phyloP scores from a whole-genome alignment of 2,329 filamentous ascomycete genomes.

The Beauveria sp. region DNA sequence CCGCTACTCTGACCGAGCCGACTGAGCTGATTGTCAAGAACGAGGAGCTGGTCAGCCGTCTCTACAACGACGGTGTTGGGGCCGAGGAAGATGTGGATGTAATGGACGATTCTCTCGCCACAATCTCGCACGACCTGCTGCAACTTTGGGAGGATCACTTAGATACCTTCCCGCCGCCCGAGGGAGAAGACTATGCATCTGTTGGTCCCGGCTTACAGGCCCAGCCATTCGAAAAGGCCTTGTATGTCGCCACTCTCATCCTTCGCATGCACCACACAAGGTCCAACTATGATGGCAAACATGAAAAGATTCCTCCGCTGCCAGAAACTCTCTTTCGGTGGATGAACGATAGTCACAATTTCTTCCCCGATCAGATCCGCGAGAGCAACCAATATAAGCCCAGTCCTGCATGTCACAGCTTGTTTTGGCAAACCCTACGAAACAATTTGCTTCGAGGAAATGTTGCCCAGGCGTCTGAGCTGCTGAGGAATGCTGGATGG shows the following conservation, averaged over 20 bases:
- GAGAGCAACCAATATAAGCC: constrained; percentile 57
- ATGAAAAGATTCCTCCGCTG: constrained; percentile 45
- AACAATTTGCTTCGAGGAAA: constrained; percentile 68
- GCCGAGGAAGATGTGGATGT: constrained; percentile 47
- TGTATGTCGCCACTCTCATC: constrained; percentile 69
- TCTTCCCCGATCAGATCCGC: constrained; percentile 59
- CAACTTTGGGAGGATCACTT: constrained; percentile 49
- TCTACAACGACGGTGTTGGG: constrained; percentile 57
- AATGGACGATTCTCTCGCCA: constrained; percentile 49
- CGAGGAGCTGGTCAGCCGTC: constrained; percentile 58
- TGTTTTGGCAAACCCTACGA: constrained; percentile 84
- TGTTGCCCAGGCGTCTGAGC: constrained; percentile 54
- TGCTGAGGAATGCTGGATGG: constrained; percentile 73
- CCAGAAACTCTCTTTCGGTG: constrained; percentile 77
- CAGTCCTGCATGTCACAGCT: constrained; percentile 65
- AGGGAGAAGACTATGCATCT: constrained; percentile 48
- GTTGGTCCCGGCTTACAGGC: constrained; percentile 59
- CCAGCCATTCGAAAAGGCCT: constrained; percentile 64
- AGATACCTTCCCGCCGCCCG: constrained; percentile 38
- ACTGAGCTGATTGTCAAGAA: constrained; percentile 67
- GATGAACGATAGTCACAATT: constrained; percentile 68
- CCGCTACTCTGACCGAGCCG: constrained; percentile 58
- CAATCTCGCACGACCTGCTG: constrained; percentile 43
- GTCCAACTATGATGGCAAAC: constrained; percentile 29
- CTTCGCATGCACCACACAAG: constrained; percentile 69